Percentiles rank a stretch among this genome's conserved stretches.
Evolutionary conservation across 2,329 filamentous ascomycete genomes (phyloP).

Genomic region (Albophoma yamanashiensis): DNA sequence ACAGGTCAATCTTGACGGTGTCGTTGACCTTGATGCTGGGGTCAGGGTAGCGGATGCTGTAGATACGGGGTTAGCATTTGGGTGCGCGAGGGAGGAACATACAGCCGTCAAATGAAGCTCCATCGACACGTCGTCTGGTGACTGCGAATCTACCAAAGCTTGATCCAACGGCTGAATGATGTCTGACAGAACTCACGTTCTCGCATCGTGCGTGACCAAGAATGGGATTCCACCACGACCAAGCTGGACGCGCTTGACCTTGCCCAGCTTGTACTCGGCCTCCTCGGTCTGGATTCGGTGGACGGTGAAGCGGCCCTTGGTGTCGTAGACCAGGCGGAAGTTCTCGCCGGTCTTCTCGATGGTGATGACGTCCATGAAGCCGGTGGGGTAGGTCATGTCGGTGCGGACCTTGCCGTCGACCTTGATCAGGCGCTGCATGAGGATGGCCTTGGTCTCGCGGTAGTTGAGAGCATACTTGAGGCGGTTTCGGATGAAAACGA

Average conservation of each 20-base stretch:
- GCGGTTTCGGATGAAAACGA: slow-evolving; percentile 94
- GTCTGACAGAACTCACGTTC: slow-evolving; percentile 97
- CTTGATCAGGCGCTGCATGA: slow-evolving; percentile 99
- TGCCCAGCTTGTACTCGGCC: slow-evolving; percentile 99
- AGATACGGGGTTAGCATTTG: slow-evolving; percentile 23
- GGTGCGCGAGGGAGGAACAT: slow-evolving; percentile 30
- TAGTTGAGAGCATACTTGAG: slow-evolving; percentile 99
- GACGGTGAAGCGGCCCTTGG: slow-evolving; percentile 99
- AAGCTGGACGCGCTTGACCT: slow-evolving; percentile 99
- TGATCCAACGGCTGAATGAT: slow-evolving; percentile 99
- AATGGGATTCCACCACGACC: slow-evolving; percentile 99
- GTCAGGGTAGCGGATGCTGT: slow-evolving; percentile 98
- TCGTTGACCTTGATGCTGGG: slow-evolving; percentile 99
- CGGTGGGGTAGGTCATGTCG: slow-evolving; percentile 92
- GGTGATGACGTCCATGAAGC: slow-evolving; percentile 99
- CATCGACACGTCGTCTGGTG: slow-evolving; percentile 14
- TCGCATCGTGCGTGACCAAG: slow-evolving; percentile 99
- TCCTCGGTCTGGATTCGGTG: slow-evolving; percentile 98
- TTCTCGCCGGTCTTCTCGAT: slow-evolving; percentile 99
- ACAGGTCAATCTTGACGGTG: slow-evolving; percentile 97
- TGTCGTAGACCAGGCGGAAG: slow-evolving; percentile 99
- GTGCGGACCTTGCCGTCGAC: slow-evolving; percentile 99
- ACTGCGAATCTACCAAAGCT: slow-evolving; percentile 70
- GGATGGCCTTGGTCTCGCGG: slow-evolving; percentile 93
- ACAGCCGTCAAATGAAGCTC: slow-evolving; percentile 38